A percentile compares a stretch with the other conserved stretches of the same genome.
Conservation (phyloP, 1,284 basidiomycete genomes). For the Austroboletus olivaceoglutinosus region DNA sequence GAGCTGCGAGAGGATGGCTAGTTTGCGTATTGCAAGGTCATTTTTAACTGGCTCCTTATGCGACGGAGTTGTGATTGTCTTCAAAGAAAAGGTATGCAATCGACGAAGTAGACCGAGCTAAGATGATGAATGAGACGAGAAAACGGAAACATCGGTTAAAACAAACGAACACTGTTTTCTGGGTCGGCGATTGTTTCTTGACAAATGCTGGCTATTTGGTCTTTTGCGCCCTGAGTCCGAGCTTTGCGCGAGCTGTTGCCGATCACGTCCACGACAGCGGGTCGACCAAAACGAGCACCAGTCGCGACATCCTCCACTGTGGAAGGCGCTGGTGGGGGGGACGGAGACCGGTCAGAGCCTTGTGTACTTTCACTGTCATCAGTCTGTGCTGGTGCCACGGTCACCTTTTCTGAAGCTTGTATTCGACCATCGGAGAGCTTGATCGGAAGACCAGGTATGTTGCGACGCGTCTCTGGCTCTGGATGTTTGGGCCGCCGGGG, state of each 20-base stretch:
- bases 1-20: slow-evolving; percentile 88
- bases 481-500: slow-evolving; percentile 52
- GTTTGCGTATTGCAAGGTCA: slow-evolving; percentile 80
- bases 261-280: slow-evolving; percentile 76
- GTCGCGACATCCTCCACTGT: slow-evolving; percentile 69
- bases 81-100: slow-evolving; percentile 80
- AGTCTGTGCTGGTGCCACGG: slow-evolving; percentile 33
- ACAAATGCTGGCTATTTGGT: slow-evolving; percentile 86
- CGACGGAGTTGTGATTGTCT: slow-evolving; percentile 64
- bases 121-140: slow-evolving; percentile 18
- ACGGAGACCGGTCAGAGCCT: slow-evolving; percentile 20
- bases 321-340: slow-evolving; percentile 18
- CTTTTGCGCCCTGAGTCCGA: slow-evolving; percentile 78
- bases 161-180: slow-evolving; percentile 68
- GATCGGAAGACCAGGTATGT: slow-evolving; percentile 77
- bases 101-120: slow-evolving; percentile 85
- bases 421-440: slow-evolving; percentile 81
- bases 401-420: slow-evolving; percentile 53
- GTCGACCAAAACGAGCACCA: slow-evolving; percentile 77
- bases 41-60: slow-evolving; percentile 71
- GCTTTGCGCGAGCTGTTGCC: slow-evolving; percentile 63
- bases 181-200: slow-evolving; percentile 88
- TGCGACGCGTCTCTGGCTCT: slow-evolving; percentile 45
- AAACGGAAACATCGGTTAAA: slow-evolving; percentile 7
- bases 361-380: slow-evolving; percentile 44